Percentiles rank a stretch among this genome's conserved stretches.
Evolutionary conservation across 352 stramenopile species (phyloP).

Genomic region (Pythium grandisporangium): DNA sequence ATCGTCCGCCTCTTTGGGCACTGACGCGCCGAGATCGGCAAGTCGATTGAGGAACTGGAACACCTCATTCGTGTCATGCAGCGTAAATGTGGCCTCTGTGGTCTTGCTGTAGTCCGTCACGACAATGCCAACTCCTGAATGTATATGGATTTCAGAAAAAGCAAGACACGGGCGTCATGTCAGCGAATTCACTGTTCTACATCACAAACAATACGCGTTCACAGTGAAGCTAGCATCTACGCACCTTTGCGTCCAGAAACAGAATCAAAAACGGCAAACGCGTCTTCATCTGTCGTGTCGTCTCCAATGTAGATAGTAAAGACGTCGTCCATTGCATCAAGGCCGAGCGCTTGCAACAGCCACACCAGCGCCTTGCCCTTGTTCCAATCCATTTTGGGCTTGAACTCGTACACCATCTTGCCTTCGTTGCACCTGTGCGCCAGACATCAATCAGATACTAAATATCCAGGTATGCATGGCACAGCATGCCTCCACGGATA

Average conservation of each 20-base stretch:
- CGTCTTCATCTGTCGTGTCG: conserved; percentile 87
- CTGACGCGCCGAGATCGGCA: conserved; percentile 18
- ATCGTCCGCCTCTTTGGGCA: too few species aligned
- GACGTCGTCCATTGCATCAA: conserved; percentile 65
- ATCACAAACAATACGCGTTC: too few species aligned
- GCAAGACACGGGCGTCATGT: too few species aligned
- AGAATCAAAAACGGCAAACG: conserved; percentile 61
- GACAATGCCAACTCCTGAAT: conserved; percentile 62
- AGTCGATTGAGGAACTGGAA: conserved; percentile 66
- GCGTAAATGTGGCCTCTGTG: conserved; percentile 65
- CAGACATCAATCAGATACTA: too few species aligned
- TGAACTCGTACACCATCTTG: conserved; percentile 89
- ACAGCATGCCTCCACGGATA: too few species aligned
- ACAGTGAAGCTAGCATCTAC: too few species aligned
- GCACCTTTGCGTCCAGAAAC: conserved; percentile 37
- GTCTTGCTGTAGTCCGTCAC: conserved; percentile 66
- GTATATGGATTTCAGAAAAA: too few species aligned
- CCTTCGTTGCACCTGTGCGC: conserved; percentile 71
- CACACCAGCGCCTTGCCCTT: conserved; percentile 87
- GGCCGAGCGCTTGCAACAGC: conserved; percentile 64
- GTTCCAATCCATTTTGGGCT: conserved; percentile 89
- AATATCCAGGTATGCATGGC: too few species aligned
- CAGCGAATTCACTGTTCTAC: too few species aligned
- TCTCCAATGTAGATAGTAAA: conserved; percentile 92
- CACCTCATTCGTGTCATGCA: conserved; percentile 69